Evolutionary conservation across 441 rosid species (phyloP).

Genomic region (Pelargonium myrrhifolium): DNA sequence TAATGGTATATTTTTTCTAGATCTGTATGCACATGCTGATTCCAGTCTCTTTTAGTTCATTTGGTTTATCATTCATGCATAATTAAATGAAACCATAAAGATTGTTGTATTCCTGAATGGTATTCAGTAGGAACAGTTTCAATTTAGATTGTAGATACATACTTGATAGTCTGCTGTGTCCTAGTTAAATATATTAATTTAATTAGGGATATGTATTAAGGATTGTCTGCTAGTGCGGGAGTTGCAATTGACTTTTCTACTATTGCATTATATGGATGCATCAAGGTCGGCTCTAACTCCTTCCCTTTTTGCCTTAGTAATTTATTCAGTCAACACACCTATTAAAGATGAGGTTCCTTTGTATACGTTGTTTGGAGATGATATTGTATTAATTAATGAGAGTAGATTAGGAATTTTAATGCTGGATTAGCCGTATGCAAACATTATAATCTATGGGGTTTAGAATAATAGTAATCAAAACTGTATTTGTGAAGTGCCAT

Average conservation of each 20-base stretch:
- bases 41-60: background rate
- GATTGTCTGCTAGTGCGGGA: background rate
- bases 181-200: background rate
- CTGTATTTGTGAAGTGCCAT: too few species aligned
- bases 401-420: background rate
- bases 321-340: background rate
- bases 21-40: background rate
- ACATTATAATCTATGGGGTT: too few species aligned
- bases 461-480: too few species aligned
- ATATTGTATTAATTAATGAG: background rate
- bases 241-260: background rate
- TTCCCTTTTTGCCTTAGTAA: background rate
- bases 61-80: background rate
- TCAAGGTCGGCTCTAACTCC: background rate
- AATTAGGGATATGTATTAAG: background rate
- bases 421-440: too few species aligned
- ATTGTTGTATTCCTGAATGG: background rate
- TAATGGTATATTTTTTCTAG: background rate
- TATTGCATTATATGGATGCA: too few species aligned
- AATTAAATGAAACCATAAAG: background rate
- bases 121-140: background rate
- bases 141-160: background rate
- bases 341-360: background rate
- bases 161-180: background rate
- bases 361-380: background rate